Evolutionary conservation across 2,329 filamentous ascomycete species (phyloP).

Genomic region (Ophiocordyceps camponoti-saundersi): DNA sequence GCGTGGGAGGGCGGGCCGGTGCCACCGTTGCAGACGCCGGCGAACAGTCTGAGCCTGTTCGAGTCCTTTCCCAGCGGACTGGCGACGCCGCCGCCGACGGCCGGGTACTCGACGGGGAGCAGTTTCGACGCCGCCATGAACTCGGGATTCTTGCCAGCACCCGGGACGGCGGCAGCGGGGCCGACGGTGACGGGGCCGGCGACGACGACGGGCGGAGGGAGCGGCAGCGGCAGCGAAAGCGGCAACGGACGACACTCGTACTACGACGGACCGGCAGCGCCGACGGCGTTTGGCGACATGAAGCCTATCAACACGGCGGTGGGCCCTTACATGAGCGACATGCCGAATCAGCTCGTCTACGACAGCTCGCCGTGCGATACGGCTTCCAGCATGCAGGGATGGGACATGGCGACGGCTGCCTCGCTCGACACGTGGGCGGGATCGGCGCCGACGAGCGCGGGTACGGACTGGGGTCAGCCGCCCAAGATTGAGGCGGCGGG

Average conservation of each 20-base stretch:
- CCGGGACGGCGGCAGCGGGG: conserved; percentile 6
- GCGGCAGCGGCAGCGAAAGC: conserved; percentile 1
- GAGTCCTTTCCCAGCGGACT: conserved; percentile 35
- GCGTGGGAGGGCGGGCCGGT: conserved; percentile 24
- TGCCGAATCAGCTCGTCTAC: conserved; percentile 16
- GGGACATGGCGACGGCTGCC: conserved; percentile 18
- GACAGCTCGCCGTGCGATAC: conserved; percentile 15
- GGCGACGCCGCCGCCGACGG: conserved; percentile 38
- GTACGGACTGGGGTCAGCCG: conserved; percentile 15
- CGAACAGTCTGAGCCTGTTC: conserved; percentile 21
- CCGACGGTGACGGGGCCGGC: background rate
- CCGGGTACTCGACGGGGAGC: conserved; percentile 24
- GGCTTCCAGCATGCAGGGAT: conserved; percentile 15
- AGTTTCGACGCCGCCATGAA: conserved; percentile 24
- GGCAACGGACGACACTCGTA: conserved; percentile 6
- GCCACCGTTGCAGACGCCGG: conserved; percentile 15
- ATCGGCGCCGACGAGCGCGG: conserved; percentile 7
- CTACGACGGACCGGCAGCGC: conserved; percentile 14
- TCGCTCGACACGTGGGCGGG: conserved; percentile 16
- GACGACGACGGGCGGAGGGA: background rate
- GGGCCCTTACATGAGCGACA: conserved; percentile 16
- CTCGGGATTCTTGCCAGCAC: conserved; percentile 12
- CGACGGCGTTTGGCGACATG: conserved; percentile 11
- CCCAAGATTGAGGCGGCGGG: conserved; percentile 13
- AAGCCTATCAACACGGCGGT: conserved; percentile 15